These are phyloP conservation scores for Anaeromyces robustus DNA, from an alignment of 192 early-diverging fungal genomes.

Conservation along the genomic window DNA sequence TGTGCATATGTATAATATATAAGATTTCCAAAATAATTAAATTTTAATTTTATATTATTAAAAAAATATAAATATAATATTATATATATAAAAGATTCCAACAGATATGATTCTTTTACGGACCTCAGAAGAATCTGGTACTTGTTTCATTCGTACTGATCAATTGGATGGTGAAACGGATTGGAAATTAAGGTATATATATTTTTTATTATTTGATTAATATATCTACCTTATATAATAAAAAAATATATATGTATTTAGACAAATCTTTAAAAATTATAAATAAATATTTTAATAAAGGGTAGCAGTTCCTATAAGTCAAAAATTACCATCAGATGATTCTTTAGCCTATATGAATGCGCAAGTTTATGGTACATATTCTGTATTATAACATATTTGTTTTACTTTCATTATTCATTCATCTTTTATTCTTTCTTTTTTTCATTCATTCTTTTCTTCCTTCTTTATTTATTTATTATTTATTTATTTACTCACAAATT, in stretches of 20 bases:
- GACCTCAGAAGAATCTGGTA: slow-evolving; percentile 65
- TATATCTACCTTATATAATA: no score
- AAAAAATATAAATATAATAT: slow-evolving; percentile 1
- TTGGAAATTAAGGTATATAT: slow-evolving; percentile 65
- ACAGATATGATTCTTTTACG: slow-evolving; percentile 79
- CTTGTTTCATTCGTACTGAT: slow-evolving; percentile 92
- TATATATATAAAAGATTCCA: slow-evolving; percentile 36
- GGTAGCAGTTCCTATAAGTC: slow-evolving; percentile 68
- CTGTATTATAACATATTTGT: no score
- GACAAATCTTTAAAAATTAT: background rate
- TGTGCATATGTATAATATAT: no score
- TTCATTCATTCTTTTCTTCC: no score
- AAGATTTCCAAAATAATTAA: no score
- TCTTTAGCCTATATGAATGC: slow-evolving; percentile 46
- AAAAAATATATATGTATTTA: no score
- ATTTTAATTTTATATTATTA: no score
- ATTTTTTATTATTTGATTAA: slow-evolving; percentile 3
- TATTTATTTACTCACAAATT: no score
- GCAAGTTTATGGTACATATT: slow-evolving; percentile 49
- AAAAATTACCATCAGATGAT: slow-evolving; percentile 48
- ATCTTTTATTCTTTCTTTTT: no score
- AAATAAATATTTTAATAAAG: slow-evolving; percentile 8
- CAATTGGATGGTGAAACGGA: slow-evolving; percentile 96
- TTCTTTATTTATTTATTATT: no score
- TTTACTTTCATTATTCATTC: no score